Evolutionary conservation across 345 rosid species (phyloP), one percentile per base, ranked within the genome.

Genomic region (Sonneratia alba): DNA sequence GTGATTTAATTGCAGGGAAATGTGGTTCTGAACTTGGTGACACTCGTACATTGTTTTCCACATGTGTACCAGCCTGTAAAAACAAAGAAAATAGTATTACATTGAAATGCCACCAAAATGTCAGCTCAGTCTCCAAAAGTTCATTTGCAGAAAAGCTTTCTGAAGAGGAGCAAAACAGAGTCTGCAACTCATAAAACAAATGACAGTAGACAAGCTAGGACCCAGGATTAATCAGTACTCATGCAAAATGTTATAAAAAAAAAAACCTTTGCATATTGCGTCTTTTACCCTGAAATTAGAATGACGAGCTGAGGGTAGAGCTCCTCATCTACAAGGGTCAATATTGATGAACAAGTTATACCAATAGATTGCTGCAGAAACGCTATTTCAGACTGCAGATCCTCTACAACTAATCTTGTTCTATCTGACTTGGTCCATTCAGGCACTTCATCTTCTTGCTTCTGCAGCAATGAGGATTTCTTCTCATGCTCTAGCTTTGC

Each of bases 41-140:
- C 93, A 89, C 71, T 86, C 89, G 36, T 78, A 85, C 96, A 94
- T 94, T 66, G 77, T 81, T 70, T 78, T 86, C 98, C 97, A 94
- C 88, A 84, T 82, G 69, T 78, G 88, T 74, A 76, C 81, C 76
- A 88, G 83, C 78, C 98, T 93, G 66, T 62, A 34, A 13, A 59
- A 27, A 62, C 32, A 8, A 10, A 14, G 38, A 62, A 62, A 27
- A 24, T 34, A 32, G 38, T 14, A 27, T 12, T 3, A 4, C 32
- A 62, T 27, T 34, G 38, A 78, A 32, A 57, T 51, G 48, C 16
- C 57, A 42, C 34, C 22, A 42, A 16, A 68, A 43, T 68, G 5
- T 7, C 19, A 18, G 32, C 37, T 36, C 40, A 64, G 36, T 66
- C 27, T 70, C 68, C 43, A 64, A 72, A 66, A 70, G 67, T 24